phyloP scores from a whole-genome alignment of 2,329 filamentous ascomycete species.

The Aspergillus sp. region DNA sequence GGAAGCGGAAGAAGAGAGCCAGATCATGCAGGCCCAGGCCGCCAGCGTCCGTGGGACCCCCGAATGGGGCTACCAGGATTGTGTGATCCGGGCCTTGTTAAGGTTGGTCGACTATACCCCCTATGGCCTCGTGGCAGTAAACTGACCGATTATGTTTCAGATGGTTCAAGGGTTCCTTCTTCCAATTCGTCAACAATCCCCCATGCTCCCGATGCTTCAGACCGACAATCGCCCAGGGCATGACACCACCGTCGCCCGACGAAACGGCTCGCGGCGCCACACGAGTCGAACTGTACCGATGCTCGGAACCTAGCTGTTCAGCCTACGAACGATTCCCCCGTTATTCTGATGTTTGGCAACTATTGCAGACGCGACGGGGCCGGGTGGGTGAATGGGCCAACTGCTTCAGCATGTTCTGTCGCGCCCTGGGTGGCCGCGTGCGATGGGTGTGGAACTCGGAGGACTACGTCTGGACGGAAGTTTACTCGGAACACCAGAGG shows the following conservation, averaged over 20 bases:
- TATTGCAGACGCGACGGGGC: constrained; percentile 81
- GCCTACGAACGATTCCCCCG: constrained; percentile 86
- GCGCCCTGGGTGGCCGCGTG: constrained; percentile 84
- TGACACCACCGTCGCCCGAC: constrained; percentile 80
- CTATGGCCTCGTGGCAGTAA: constrained; percentile 9
- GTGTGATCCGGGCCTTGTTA: constrained; percentile 82
- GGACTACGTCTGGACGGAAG: constrained; percentile 96
- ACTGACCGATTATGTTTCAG: constrained; percentile 41
- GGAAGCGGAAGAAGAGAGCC: constrained; percentile 89
- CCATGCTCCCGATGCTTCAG: constrained; percentile 77
- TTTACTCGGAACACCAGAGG: constrained; percentile 90
- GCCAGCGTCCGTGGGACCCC: constrained; percentile 81
- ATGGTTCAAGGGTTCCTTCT: constrained; percentile 96
- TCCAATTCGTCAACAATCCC: constrained; percentile 95
- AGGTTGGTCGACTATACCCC: constrained; percentile 54
- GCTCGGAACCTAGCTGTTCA: constrained; percentile 71
- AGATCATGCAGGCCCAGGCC: constrained; percentile 82
- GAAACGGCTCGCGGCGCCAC: constrained; percentile 85
- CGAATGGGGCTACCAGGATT: constrained; percentile 97
- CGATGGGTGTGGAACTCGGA: constrained; percentile 99
- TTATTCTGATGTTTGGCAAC: constrained; percentile 91
- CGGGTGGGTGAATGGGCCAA: constrained; percentile 96
- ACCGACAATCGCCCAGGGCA: constrained; percentile 77
- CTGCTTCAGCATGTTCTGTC: constrained; percentile 97
- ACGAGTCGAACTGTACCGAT: constrained; percentile 86